A percentile compares a stretch with the other conserved stretches of the same genome.
Evolutionary conservation across 768 basidiomycete genomes (phyloP).

Genomic region (Termitomyces sp.): DNA sequence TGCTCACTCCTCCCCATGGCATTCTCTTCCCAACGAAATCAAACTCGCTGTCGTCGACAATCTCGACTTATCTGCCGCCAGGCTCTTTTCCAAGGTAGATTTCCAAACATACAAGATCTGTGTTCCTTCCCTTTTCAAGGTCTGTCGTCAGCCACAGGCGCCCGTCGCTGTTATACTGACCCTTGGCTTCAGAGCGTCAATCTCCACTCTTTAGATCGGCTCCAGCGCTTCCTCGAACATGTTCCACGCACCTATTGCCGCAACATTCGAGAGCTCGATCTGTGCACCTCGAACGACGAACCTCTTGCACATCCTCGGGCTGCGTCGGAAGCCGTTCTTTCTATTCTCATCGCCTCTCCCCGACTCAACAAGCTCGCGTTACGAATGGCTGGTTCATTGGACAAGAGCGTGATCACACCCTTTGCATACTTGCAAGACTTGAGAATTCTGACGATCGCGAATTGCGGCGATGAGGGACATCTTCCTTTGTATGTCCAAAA

Average conservation of each 20-base stretch:
- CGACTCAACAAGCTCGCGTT: constrained; percentile 44
- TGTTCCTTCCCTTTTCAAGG: constrained; percentile 56
- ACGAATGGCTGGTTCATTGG: constrained; percentile 41
- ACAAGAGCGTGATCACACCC: constrained; percentile 41
- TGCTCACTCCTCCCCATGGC: constrained; percentile 35
- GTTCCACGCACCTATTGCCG: constrained; percentile 51
- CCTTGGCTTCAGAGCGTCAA: constrained; percentile 36
- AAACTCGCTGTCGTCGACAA: constrained; percentile 50
- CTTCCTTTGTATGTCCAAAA: constrained; percentile 37
- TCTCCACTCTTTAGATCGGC: constrained; percentile 38
- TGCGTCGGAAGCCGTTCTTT: constrained; percentile 41
- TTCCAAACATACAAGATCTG: constrained; percentile 46
- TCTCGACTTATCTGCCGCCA: constrained; percentile 39
- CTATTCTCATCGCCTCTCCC: constrained; percentile 43
- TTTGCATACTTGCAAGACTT: constrained; percentile 41
- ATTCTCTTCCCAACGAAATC: constrained; percentile 59
- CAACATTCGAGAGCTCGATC: constrained; percentile 48
- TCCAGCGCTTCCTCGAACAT: constrained; percentile 45
- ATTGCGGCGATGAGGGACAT: constrained; percentile 33
- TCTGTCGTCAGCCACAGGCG: constrained; percentile 20
- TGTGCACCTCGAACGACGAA: constrained; percentile 24
- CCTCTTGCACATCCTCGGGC: constrained; percentile 18
- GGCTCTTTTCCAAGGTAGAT: constrained; percentile 44
- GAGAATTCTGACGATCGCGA: constrained; percentile 40
- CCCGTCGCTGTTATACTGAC: constrained; percentile 8